A percentile compares a stretch with the other conserved stretches of the same genome.
These are phyloP conservation scores for Capsicum rhomboideum DNA, from an alignment of 257 asterid species.

Conservation along the genomic window DNA sequence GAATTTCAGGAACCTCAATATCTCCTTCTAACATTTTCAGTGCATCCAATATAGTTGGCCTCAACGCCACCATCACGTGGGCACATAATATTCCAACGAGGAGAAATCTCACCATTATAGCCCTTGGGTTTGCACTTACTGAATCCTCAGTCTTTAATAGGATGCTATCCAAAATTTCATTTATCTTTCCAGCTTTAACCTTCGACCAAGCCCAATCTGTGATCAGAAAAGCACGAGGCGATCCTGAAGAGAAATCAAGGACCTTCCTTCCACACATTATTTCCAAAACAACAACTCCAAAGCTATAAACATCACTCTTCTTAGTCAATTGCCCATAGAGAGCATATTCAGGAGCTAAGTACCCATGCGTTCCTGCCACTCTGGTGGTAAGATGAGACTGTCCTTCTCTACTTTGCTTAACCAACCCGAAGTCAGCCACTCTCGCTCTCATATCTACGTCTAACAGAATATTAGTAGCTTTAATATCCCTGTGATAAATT, in stretches of 20 bases:
- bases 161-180: conserved; percentile 42
- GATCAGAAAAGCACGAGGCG: conserved; percentile 44
- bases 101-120: conserved; percentile 70
- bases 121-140: conserved; percentile 42
- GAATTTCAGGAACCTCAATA: conserved; percentile 63
- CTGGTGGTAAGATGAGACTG: conserved; percentile 84
- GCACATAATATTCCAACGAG: conserved; percentile 77
- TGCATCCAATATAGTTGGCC: conserved; percentile 83
- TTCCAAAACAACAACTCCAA: conserved; percentile 83
- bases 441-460: conserved; percentile 82
- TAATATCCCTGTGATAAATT: conserved; percentile 76
- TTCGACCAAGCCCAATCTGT: conserved; percentile 95
- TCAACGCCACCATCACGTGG: conserved; percentile 86
- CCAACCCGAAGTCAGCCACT: conserved; percentile 90
- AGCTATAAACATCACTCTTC: conserved; percentile 88
- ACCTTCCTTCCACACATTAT: conserved; percentile 92
- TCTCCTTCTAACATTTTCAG: conserved; percentile 91
- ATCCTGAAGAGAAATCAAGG: conserved; percentile 53
- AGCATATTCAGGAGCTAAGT: conserved; percentile 89
- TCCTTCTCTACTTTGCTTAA: conserved; percentile 64
- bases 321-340: conserved; percentile 85
- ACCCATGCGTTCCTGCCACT: conserved; percentile 93
- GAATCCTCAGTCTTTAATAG: conserved; percentile 38
- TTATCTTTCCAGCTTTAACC: conserved; percentile 53
- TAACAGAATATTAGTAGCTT: conserved; percentile 75